Evolutionary conservation across 176 grass and related monocot genomes (phyloP).

Genomic region (Bothriochloa decipiens): DNA sequence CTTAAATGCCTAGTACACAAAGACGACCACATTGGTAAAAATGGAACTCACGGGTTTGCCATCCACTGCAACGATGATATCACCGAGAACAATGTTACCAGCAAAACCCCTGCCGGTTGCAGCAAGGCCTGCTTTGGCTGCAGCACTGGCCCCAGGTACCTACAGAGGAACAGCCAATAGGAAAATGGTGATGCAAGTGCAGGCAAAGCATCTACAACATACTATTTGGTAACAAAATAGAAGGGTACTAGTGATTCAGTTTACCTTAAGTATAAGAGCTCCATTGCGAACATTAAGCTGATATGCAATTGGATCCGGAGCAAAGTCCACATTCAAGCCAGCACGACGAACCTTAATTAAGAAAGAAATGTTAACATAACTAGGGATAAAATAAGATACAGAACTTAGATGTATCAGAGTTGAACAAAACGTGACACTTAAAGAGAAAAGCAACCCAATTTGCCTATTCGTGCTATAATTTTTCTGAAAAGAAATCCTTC

Average conservation of each 20-base stretch:
- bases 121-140: constrained; percentile 81
- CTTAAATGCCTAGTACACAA: neutral
- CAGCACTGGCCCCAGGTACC: constrained; percentile 63
- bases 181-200: neutral
- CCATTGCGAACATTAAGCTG: constrained; percentile 91
- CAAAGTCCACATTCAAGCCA: constrained; percentile 86
- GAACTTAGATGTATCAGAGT: neutral
- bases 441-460: neutral
- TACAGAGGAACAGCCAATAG: constrained; percentile 26
- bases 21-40: neutral
- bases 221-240: neutral
- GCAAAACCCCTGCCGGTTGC: constrained; percentile 72
- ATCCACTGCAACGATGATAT: constrained; percentile 75
- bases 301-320: constrained; percentile 82
- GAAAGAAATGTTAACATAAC: constrained; percentile 36
- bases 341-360: constrained; percentile 64
- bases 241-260: neutral
- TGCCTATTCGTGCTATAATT: neutral
- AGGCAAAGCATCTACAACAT: neutral
- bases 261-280: constrained; percentile 81
- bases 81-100: constrained; percentile 86
- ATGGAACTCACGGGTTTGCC: constrained; percentile 62
- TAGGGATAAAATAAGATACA: constrained; percentile 14
- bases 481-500: constrained; percentile 12
- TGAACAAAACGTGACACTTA: neutral